Evolutionary conservation across 2,329 filamentous ascomycete genomes (phyloP).

Genomic region (Geosmithia morbida): DNA sequence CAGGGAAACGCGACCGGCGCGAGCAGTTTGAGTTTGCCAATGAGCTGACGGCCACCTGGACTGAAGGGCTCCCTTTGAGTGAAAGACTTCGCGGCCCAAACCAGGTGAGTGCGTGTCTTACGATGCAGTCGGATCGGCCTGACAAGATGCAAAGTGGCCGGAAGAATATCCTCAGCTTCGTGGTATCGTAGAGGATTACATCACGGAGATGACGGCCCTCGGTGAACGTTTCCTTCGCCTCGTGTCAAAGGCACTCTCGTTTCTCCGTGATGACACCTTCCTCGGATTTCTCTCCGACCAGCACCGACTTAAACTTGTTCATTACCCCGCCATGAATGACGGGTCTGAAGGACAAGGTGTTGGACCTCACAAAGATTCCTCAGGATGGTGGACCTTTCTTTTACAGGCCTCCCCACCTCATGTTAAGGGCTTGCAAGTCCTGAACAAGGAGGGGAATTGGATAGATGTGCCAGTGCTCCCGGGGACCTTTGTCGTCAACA

Average conservation of each 20-base stretch:
- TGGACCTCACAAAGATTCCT: conserved; percentile 48
- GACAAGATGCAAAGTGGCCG: conserved; percentile 22
- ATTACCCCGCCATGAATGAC: conserved; percentile 24
- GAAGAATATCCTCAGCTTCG: conserved; percentile 16
- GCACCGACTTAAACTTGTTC: conserved; percentile 43
- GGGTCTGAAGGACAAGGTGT: conserved; percentile 30
- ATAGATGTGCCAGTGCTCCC: conserved; percentile 30
- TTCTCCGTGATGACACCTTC: conserved; percentile 29
- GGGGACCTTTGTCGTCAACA: conserved; percentile 40
- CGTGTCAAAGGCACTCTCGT: conserved; percentile 37
- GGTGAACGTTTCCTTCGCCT: conserved; percentile 39
- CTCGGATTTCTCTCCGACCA: conserved; percentile 38
- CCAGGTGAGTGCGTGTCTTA: conserved; percentile 18
- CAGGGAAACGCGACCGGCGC: conserved; percentile 31
- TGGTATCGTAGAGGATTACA: conserved; percentile 28
- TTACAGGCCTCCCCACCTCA: conserved; percentile 41
- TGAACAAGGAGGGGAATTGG: conserved; percentile 32
- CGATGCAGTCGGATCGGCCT: background rate
- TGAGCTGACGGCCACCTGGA: conserved; percentile 26
- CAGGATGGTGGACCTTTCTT: conserved; percentile 50
- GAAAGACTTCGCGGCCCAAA: conserved; percentile 32
- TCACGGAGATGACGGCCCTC: conserved; percentile 31
- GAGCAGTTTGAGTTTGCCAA: conserved; percentile 49
- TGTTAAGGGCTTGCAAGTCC: conserved; percentile 32
- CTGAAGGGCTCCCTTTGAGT: conserved; percentile 17